Percentiles rank a stretch among this genome's conserved stretches.
phyloP scores from a whole-genome alignment of 208 protist species.

The Strigomonas culicis region DNA sequence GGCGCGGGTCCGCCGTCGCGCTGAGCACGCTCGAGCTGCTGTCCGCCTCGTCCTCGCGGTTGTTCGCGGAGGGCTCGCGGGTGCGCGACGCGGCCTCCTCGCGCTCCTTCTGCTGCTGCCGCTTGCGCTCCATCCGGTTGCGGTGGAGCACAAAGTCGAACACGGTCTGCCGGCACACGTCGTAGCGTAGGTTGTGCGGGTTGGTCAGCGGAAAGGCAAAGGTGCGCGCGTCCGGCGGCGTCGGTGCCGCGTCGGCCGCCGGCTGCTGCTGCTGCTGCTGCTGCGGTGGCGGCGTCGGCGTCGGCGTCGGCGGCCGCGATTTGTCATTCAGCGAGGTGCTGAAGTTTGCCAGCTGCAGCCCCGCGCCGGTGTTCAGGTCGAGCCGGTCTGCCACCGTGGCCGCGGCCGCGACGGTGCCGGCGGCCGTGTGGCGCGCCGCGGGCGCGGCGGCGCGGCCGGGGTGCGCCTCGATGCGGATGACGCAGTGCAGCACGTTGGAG shows the following conservation, averaged over 20 bases:
- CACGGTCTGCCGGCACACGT: slow-evolving; percentile 16
- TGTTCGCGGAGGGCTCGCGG: background rate
- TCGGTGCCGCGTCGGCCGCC: too few relatives aligned
- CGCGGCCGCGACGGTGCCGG: background rate
- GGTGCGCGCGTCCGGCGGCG: too few relatives aligned
- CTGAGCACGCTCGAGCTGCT: background rate
- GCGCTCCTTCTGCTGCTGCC: slow-evolving; percentile 4
- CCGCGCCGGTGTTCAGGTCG: background rate
- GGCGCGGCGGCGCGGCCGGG: background rate
- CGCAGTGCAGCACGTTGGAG: slow-evolving; percentile 36
- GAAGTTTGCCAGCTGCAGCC: background rate
- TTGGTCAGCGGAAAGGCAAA: slow-evolving; percentile 46
- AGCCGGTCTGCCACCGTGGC: background rate
- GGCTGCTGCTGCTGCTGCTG: background rate
- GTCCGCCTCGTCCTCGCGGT: background rate
- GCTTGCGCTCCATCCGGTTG: slow-evolving; percentile 11
- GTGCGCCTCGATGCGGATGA: background rate
- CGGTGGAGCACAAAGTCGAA: slow-evolving; percentile 18
- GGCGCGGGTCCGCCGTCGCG: background rate
- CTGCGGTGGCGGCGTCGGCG: background rate
- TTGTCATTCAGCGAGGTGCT: background rate
- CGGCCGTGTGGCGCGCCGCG: background rate
- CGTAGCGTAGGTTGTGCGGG: slow-evolving; percentile 54
- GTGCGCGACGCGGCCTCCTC: slow-evolving; percentile 9
- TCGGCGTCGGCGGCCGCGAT: background rate